Conservation (phyloP, 2,329 filamentous ascomycete genomes). For the Onygenales sp. region DNA sequence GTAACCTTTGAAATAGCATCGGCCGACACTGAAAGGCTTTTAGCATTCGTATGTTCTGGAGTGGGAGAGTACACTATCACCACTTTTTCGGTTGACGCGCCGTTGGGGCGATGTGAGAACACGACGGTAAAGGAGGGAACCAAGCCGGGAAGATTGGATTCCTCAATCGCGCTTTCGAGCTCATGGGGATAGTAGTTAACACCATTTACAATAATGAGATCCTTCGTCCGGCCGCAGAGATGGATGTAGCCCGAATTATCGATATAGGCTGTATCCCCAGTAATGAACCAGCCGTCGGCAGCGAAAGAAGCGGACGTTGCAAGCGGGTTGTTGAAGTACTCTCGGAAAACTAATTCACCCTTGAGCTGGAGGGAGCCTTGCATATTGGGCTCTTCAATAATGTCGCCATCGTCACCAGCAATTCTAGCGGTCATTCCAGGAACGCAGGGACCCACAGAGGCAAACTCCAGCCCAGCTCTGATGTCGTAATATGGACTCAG, state of each 20-base stretch:
- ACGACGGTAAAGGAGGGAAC: slow-evolving; percentile 25
- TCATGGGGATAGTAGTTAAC: slow-evolving; percentile 32
- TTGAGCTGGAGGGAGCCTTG: slow-evolving; percentile 26
- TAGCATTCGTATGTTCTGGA: slow-evolving; percentile 16
- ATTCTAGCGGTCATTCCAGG: slow-evolving; percentile 28
- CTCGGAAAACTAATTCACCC: slow-evolving; percentile 22
- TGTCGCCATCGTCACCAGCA: slow-evolving; percentile 6
- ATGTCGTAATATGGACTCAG: slow-evolving; percentile 35
- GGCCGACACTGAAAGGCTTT: slow-evolving; percentile 11
- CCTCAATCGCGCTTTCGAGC: slow-evolving; percentile 32
- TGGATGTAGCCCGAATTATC: slow-evolving; percentile 28
- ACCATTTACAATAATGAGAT: slow-evolving; percentile 40
- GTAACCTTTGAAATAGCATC: slow-evolving; percentile 14
- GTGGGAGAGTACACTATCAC: slow-evolving; percentile 31
- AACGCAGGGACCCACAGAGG: slow-evolving; percentile 27
- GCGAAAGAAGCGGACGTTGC: slow-evolving; percentile 13
- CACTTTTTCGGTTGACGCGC: slow-evolving; percentile 29
- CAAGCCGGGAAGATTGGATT: slow-evolving; percentile 18
- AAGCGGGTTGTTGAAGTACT: slow-evolving; percentile 13
- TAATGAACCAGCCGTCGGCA: slow-evolving; percentile 17
- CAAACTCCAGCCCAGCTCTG: slow-evolving; percentile 17
- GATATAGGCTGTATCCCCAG: slow-evolving; percentile 17
- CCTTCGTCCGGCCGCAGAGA: slow-evolving; percentile 33
- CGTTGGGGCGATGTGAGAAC: slow-evolving; percentile 28
- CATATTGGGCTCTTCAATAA: slow-evolving; percentile 17